Evolutionary conservation across 2,329 filamentous ascomycete species (phyloP), one percentile per base, ranked within the genome.

Genomic region (Neophaeococcomyces aloes): DNA sequence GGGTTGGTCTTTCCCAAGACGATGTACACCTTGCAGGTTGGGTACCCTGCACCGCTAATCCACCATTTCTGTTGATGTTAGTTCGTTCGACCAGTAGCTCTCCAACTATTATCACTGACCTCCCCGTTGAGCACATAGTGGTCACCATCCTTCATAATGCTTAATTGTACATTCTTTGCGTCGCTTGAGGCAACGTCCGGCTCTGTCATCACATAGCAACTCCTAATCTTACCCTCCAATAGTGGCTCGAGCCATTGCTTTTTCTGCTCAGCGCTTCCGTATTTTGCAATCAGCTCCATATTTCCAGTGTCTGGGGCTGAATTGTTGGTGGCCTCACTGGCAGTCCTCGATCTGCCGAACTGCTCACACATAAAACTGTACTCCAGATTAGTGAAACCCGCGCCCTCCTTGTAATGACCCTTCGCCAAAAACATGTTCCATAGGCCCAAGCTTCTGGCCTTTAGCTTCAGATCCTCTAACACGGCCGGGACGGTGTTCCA

Each of bases 361-460:
- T 86, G 84, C 69, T 98, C 91, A 15, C 91, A 91, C 88, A 96
- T 98, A 57, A 98, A 70, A 10, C 88, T 91, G 61, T 98, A 98
- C 67, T 98, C 91, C 50, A 98, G 72, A 66, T 96, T 98, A 47
- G 79, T 86, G 69, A 86, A 95, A 27, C 91, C 91, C 17, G 89
- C 87, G 1, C 87, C 93, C 69, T 95, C 86, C 64, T 83, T 86
- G 74, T 94, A 96, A 68, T 95, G 88, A 57, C 81, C 87, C 70
- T 84, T 89, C 52, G 91, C 86, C 55, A 98, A 67, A 72, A 98
- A 98, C 81, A 98, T 83, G 68, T 98, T 98, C 91, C 91, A 98
- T 35, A 98, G 72, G 1, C 89, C 91, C 19, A 94, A 74, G 55
- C 82, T 74, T 59, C 74, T 76, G 34, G 89, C 91, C 64, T 87